These are phyloP conservation scores for Phaffia tasmanica DNA, from an alignment of 768 basidiomycete genomes.

Conservation along the genomic window DNA sequence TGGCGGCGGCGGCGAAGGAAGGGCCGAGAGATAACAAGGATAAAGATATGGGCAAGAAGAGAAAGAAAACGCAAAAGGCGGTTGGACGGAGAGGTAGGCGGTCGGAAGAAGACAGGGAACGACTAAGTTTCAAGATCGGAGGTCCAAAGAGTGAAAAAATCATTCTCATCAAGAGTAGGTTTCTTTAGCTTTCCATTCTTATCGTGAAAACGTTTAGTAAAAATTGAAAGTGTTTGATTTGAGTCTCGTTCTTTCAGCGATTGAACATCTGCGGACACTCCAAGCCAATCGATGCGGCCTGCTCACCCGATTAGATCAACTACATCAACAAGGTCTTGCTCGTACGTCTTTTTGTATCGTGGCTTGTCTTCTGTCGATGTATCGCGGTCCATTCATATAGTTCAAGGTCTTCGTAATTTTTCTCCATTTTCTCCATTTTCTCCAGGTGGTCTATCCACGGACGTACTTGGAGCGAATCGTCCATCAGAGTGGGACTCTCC, in stretches of 20 bases:
- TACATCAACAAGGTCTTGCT: background rate
- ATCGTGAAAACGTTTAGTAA: background rate
- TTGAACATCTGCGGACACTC: conserved; percentile 67
- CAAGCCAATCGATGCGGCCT: conserved; percentile 40
- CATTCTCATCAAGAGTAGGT: conserved; percentile 75
- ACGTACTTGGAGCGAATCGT: too few relatives aligned
- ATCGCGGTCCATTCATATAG: background rate
- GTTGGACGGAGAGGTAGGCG: conserved; percentile 65
- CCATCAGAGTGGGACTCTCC: too few relatives aligned
- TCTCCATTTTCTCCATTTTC: too few relatives aligned
- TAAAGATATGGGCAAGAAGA: conserved; percentile 27
- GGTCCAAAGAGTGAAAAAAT: conserved; percentile 75
- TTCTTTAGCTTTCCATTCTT: background rate
- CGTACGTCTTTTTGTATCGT: background rate
- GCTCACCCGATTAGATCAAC: background rate
- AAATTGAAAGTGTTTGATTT: conserved; percentile 6
- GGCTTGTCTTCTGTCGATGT: background rate
- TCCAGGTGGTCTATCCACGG: too few relatives aligned
- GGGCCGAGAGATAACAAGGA: conserved; percentile 17
- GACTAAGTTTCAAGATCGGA: too few relatives aligned
- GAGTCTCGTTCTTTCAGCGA: conserved; percentile 47
- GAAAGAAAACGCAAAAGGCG: conserved; percentile 50
- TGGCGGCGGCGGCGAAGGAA: conserved; percentile 1
- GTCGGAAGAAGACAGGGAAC: too few relatives aligned
- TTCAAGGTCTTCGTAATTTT: background rate